Conservation (phyloP, 208 protist genomes). For the Acanthamoeba divionensis region DNA sequence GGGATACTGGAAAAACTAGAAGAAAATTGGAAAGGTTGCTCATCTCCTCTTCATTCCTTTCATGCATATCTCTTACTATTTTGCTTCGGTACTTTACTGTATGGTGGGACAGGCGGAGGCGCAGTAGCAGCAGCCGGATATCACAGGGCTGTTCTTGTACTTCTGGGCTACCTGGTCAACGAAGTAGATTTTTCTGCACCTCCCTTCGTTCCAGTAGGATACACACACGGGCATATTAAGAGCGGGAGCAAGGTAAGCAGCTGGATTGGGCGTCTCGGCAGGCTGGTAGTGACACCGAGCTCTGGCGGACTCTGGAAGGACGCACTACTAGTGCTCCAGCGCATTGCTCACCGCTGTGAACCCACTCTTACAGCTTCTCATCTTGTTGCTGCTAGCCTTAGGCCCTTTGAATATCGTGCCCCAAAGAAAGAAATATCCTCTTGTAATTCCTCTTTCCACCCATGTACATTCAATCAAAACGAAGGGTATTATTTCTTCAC, state of each 20-base stretch:
- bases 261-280: constrained; percentile 31
- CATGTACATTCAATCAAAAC: too few species aligned
- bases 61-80: too few species aligned
- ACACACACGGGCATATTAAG: not conserved
- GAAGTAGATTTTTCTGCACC: not conserved
- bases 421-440: too few species aligned
- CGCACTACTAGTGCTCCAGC: constrained; percentile 2
- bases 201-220: not conserved
- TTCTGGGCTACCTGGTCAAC: not conserved
- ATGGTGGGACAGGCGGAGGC: not conserved
- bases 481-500: too few species aligned
- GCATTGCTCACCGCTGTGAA: constrained; percentile 31
- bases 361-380: constrained; percentile 34
- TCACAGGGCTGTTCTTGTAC: constrained; percentile 30
- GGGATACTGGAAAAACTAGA: constrained; percentile 21
- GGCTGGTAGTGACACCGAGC: constrained; percentile 3
- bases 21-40: constrained; percentile 22
- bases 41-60: too few species aligned
- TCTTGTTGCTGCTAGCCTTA: constrained; percentile 10
- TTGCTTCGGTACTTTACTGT: too few species aligned
- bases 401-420: not conserved
- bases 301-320: constrained; percentile 43
- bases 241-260: too few species aligned
- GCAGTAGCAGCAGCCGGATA: constrained; percentile 11
- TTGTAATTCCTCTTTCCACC: too few species aligned